These are phyloP conservation scores for Ceratobasidium sp. DNA, from an alignment of 1,284 basidiomycete genomes.

Conservation along the genomic window DNA sequence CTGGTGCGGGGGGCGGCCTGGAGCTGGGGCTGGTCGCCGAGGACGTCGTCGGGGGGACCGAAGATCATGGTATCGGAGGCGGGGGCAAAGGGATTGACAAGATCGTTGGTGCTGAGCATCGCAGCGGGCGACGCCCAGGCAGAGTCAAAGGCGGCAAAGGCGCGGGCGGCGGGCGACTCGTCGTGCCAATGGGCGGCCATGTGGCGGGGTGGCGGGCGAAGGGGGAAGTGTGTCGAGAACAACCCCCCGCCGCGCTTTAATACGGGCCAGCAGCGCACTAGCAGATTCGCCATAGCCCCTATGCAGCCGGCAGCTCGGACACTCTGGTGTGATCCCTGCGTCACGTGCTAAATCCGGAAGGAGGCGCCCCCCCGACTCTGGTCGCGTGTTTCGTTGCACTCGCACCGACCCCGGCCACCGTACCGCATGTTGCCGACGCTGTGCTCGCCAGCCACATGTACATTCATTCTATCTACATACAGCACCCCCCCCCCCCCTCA, in stretches of 20 bases:
- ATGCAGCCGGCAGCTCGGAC: conserved; percentile 25
- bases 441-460: not conserved
- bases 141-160: conserved; percentile 11
- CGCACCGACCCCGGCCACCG: conserved; percentile 9
- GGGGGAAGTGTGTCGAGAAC: conserved; percentile 1
- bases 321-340: not conserved
- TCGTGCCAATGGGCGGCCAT: conserved; percentile 10
- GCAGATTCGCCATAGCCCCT: conserved; percentile 25
- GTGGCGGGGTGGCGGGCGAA: conserved; percentile 7
- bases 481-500: conserved; percentile 8
- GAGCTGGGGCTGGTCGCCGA: not conserved
- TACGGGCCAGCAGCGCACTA: not conserved
- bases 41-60: conserved; percentile 14
- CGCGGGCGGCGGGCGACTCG: conserved; percentile 33
- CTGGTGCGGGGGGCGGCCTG: conserved; percentile 17
- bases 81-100: not conserved
- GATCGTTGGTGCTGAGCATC: conserved; percentile 18
- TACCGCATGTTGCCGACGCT: conserved; percentile 1
- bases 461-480: conserved; percentile 16
- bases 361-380: not conserved
- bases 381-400: conserved; percentile 22
- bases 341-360: not conserved
- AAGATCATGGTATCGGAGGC: conserved; percentile 35
- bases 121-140: conserved; percentile 24
- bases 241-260: not conserved